These are phyloP conservation scores for Phlyctochytrium bullatum DNA, from an alignment of 192 early-diverging fungal species.

Conservation along the genomic window DNA sequence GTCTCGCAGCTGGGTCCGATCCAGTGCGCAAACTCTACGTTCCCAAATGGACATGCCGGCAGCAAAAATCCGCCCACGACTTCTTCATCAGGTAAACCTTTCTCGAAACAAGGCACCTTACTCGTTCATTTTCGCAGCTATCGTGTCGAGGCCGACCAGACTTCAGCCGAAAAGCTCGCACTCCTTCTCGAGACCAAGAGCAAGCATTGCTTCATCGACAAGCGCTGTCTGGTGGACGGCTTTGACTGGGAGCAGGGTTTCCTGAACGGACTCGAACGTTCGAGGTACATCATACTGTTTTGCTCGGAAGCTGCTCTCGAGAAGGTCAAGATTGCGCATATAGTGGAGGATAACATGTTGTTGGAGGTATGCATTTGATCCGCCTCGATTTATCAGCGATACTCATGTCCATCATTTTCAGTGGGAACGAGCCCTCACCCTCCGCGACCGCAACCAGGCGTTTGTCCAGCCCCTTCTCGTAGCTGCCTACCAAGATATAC, in stretches of 20 bases:
- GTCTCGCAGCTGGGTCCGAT: no score
- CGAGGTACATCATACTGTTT: not conserved
- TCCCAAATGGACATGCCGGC: not conserved
- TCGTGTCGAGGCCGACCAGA: not conserved
- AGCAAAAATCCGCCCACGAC: not conserved
- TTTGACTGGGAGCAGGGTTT: slow-evolving; percentile 5
- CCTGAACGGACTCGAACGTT: not conserved
- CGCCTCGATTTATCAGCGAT: not conserved
- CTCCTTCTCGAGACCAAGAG: not conserved
- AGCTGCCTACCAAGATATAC: not conserved
- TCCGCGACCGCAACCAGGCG: not conserved
- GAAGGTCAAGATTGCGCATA: not conserved
- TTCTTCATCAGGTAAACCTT: not conserved
- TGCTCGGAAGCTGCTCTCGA: not conserved
- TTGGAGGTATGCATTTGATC: no score
- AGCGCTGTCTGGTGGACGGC: not conserved
- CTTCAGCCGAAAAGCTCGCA: not conserved
- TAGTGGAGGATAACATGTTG: not conserved
- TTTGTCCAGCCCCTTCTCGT: not conserved
- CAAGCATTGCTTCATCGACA: slow-evolving; percentile 1
- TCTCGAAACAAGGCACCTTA: not conserved
- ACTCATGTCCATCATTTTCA: not conserved
- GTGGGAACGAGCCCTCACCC: not conserved
- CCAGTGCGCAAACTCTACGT: not conserved
- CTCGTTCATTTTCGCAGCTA: not conserved